These are phyloP conservation scores for Candida krabiensis DNA, from an alignment of 805 yeast genomes.

Conservation along the genomic window DNA sequence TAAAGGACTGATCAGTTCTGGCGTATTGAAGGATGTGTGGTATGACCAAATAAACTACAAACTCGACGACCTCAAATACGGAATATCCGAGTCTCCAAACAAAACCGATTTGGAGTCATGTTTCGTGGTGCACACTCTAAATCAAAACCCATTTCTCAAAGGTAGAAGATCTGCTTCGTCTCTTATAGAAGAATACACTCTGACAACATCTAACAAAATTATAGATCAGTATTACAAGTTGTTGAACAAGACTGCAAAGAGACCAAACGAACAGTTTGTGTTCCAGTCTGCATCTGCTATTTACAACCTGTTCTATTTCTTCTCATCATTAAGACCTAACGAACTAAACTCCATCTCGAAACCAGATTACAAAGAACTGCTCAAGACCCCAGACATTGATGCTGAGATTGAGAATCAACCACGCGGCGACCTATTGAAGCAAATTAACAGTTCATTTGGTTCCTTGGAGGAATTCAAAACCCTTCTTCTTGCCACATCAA, in stretches of 20 bases:
- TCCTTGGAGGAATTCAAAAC: conserved; percentile 74
- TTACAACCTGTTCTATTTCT: conserved; percentile 48
- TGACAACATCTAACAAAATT: conserved; percentile 26
- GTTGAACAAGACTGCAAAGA: conserved; percentile 42
- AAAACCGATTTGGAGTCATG: conserved; percentile 28
- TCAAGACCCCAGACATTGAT: conserved; percentile 34
- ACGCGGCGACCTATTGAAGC: conserved; percentile 35
- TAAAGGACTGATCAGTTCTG: conserved; percentile 47
- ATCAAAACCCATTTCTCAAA: conserved; percentile 18
- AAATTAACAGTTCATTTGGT: conserved; percentile 68
- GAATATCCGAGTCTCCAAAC: conserved; percentile 31
- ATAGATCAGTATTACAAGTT: conserved; percentile 35
- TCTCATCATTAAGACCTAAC: conserved; percentile 41
- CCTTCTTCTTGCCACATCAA: conserved; percentile 65
- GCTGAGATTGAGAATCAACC: conserved; percentile 30
- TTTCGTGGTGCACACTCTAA: conserved; percentile 15
- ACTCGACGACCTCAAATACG: conserved; percentile 41
- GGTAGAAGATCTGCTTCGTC: conserved; percentile 17
- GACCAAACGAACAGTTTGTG: conserved; percentile 44
- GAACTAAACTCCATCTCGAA: conserved; percentile 18
- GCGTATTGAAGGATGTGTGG: conserved; percentile 54
- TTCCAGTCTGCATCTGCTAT: conserved; percentile 47
- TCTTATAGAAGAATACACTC: conserved; percentile 18
- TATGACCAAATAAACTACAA: conserved; percentile 41
- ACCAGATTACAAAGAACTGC: conserved; percentile 34